Evolutionary conservation across 129 eudicot genomes (phyloP).

Genomic region (Lactuca saligna): DNA sequence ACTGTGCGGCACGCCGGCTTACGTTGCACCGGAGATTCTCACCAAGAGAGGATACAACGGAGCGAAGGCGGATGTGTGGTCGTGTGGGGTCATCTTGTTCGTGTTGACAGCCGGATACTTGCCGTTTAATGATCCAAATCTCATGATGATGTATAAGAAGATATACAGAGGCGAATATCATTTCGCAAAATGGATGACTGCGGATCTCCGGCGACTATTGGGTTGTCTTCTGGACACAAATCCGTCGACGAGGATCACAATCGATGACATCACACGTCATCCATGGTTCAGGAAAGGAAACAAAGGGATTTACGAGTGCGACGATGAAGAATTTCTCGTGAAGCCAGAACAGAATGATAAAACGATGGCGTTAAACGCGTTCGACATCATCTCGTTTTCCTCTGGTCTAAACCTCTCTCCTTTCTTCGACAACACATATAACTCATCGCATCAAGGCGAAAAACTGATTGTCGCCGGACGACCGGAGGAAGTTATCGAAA

Average conservation of each 20-base stretch:
- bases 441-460: slow-evolving; percentile 19
- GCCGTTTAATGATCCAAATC: slow-evolving; percentile 74
- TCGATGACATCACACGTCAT: slow-evolving; percentile 56
- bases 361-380: slow-evolving; percentile 51
- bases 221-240: slow-evolving; percentile 60
- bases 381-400: slow-evolving; percentile 69
- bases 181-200: slow-evolving; percentile 73
- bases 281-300: slow-evolving; percentile 75
- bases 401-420: slow-evolving; percentile 61
- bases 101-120: slow-evolving; percentile 67
- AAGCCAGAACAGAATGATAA: slow-evolving; percentile 25
- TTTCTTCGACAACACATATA: slow-evolving; percentile 32
- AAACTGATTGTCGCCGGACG: slow-evolving; percentile 38
- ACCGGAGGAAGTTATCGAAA: slow-evolving; percentile 48
- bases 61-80: slow-evolving; percentile 72
- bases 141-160: slow-evolving; percentile 72
- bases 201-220: slow-evolving; percentile 59
- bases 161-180: slow-evolving; percentile 69
- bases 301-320: slow-evolving; percentile 35
- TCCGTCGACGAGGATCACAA: slow-evolving; percentile 54
- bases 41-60: slow-evolving; percentile 73
- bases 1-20: slow-evolving; percentile 82
- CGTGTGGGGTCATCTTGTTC: slow-evolving; percentile 71
- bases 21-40: slow-evolving; percentile 82
- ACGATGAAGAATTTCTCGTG: slow-evolving; percentile 24